Evolutionary conservation across 108 stramenopile genomes (phyloP).

Genomic region (Nitzschia putrida): DNA sequence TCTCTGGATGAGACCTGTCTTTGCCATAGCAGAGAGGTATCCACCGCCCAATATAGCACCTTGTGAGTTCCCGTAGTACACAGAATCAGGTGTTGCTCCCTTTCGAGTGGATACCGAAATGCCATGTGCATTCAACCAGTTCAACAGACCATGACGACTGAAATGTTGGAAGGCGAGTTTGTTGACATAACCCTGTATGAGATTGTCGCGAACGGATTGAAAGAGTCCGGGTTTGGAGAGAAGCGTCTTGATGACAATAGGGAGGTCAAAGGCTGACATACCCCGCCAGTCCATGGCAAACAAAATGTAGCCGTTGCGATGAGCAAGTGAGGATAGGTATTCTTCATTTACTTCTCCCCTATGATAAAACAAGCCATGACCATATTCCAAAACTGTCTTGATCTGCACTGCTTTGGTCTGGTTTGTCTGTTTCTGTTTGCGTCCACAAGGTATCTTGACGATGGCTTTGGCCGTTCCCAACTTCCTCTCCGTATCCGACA

Average conservation of each 20-base stretch:
- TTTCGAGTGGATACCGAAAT: slow-evolving; percentile 4
- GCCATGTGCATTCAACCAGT: slow-evolving; percentile 9
- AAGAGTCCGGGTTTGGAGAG: slow-evolving; percentile 41
- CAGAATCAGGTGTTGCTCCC: slow-evolving; percentile 14
- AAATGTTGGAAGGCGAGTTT: slow-evolving; percentile 61
- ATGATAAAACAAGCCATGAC: slow-evolving; percentile 75
- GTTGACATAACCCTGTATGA: slow-evolving; percentile 65
- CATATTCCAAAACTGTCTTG: slow-evolving; percentile 67
- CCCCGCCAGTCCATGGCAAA: slow-evolving; percentile 75
- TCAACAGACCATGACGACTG: slow-evolving; percentile 38
- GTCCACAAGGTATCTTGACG: slow-evolving; percentile 67
- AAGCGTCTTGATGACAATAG: slow-evolving; percentile 52
- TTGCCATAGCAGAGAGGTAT: slow-evolving; percentile 49
- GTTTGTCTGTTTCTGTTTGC: slow-evolving; percentile 24
- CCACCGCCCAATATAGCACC: slow-evolving; percentile 76
- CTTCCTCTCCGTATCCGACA: slow-evolving; percentile 6
- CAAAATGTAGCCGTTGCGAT: slow-evolving; percentile 62
- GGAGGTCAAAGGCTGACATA: slow-evolving; percentile 63
- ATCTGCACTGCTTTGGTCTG: slow-evolving; percentile 29
- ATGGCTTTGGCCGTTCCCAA: slow-evolving; percentile 58
- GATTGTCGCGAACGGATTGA: slow-evolving; percentile 50
- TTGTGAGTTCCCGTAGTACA: slow-evolving; percentile 80
- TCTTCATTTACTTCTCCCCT: slow-evolving; percentile 39
- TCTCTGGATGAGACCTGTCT: slow-evolving; percentile 54
- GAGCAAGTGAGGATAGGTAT: slow-evolving; percentile 44